Evolutionary conservation across 148 eudicot genomes (phyloP).

Genomic region (Beta vulgaris): DNA sequence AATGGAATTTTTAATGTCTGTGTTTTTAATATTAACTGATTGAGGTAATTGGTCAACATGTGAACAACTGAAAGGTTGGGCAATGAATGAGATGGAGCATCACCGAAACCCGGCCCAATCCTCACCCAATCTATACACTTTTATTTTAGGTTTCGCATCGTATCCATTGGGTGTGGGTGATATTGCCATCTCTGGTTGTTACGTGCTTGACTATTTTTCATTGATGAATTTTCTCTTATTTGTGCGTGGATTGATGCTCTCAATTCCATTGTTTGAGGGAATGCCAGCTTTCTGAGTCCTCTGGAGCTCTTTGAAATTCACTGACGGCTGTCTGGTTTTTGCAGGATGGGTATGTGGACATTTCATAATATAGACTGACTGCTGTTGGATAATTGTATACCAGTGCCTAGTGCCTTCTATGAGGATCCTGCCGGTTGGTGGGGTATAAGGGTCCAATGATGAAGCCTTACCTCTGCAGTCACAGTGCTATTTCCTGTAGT

Average conservation of each 20-base stretch:
- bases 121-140: not conserved
- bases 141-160: not conserved
- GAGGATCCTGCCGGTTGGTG: not conserved
- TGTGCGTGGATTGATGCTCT: not conserved
- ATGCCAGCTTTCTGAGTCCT: not conserved
- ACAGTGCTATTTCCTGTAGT: not conserved
- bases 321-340: conserved; percentile 27
- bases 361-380: conserved; percentile 9
- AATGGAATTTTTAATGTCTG: too few relatives aligned
- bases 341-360: conserved; percentile 96
- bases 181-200: not conserved
- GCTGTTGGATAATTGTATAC: conserved; percentile 3
- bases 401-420: not conserved
- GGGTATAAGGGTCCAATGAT: not conserved
- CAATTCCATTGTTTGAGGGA: not conserved
- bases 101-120: not conserved
- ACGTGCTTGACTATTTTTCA: not conserved
- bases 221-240: not conserved
- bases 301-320: not conserved
- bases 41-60: not conserved
- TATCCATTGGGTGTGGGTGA: not conserved
- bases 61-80: too few relatives aligned
- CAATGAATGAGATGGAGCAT: not conserved
- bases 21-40: too few relatives aligned
- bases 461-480: not conserved